These are phyloP conservation scores for Phyllostachys edulis DNA, from an alignment of 176 grass and related monocot genomes.

Conservation along the genomic window DNA sequence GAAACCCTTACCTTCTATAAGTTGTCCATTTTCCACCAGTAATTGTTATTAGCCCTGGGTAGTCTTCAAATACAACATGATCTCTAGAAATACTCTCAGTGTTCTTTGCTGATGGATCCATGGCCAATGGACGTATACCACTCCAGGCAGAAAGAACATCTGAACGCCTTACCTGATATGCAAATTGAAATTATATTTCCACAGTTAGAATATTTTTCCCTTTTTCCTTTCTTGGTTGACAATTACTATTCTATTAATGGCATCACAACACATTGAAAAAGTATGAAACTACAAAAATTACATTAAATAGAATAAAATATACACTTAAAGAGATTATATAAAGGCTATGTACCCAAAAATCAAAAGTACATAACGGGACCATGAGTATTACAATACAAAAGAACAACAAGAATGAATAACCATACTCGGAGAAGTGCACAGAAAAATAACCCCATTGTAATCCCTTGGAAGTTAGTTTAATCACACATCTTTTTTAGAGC, in stretches of 20 bases:
- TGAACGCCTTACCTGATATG: constrained; percentile 82
- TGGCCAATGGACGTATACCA: constrained; percentile 85
- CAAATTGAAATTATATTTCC: not conserved
- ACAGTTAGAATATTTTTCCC: not conserved
- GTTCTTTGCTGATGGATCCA: constrained; percentile 85
- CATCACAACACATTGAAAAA: not conserved
- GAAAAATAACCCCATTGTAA: not conserved
- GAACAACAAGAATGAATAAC: not conserved
- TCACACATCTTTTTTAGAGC: not conserved
- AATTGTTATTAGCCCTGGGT: constrained; percentile 91
- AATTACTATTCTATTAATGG: not conserved
- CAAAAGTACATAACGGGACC: not conserved
- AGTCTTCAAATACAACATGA: constrained; percentile 88
- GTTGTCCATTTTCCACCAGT: constrained; percentile 99
- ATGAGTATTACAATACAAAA: not conserved
- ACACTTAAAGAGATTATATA: not conserved
- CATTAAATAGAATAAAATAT: not conserved
- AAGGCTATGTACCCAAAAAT: not conserved
- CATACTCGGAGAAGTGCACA: not conserved
- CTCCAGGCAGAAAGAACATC: constrained; percentile 99
- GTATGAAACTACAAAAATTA: constrained; percentile 2
- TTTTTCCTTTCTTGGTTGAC: not conserved
- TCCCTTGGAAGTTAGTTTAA: not conserved
- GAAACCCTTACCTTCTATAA: constrained; percentile 73
- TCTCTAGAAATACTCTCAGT: constrained; percentile 97